Evolutionary conservation across 139 green algal genomes (phyloP), one percentile per base, ranked within the genome.

Genomic region (Chlamydomonas applanata): DNA sequence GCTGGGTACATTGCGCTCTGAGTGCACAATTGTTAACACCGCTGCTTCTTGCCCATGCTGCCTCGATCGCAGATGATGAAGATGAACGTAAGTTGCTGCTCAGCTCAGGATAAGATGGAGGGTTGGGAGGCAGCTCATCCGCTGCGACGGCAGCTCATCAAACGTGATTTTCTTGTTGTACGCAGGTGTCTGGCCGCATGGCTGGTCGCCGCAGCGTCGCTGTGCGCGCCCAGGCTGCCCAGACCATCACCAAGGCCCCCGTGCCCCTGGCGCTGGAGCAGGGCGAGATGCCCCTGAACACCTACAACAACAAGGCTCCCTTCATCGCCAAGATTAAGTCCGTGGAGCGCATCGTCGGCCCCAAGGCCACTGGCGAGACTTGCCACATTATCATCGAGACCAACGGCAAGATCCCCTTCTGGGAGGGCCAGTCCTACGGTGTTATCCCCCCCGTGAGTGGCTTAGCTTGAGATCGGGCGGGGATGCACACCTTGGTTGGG

Each of bases 321-420:
- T 97, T 96, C 90, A 92, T 86, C 46, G 93, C 67, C 69, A 95
- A 87, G 70, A 57, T 99, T 54, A 87, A 88, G 72, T 95, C 85
- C 14, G 95, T 99, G 66, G 89, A 99, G 90, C 82, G 82, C 62
- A 98, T 99, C 75, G 92, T 97, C 1, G 96, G 96, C 72, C 93
- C 96, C 76, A 98, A 99, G 80, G 86, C 88, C 54, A 95, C 93
- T n/a, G 93, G 93, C 70, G 93, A 99, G 88, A 97, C 94, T 34
- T 96, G 83, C 84, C 90, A 99, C 92, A 98, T 99, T 78, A 88
- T 99, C 77, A 96, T 99, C 78, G 87, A 99, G 78, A 97, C 94
- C 62, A 83, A 92, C 22, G 90, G 91, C 71, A 90, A 99, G 68
- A 96, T 98, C 71, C 96, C 96, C 64, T 99, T 97, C 88, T 96